Evolutionary conservation across 2,329 filamentous ascomycete genomes (phyloP), one percentile per base, ranked within the genome.

Genomic region (Chaetomiaceae sp.): DNA sequence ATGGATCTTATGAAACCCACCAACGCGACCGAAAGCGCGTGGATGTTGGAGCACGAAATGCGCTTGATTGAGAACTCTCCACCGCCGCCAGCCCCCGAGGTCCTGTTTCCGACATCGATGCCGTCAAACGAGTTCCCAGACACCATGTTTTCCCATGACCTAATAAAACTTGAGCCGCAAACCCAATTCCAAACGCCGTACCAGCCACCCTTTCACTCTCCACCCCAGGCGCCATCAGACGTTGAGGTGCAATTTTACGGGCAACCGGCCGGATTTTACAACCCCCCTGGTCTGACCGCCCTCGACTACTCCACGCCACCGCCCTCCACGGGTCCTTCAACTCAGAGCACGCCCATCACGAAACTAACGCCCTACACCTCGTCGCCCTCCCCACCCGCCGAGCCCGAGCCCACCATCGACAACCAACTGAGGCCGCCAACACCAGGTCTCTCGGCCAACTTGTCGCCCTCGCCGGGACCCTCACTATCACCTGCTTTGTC

Each of bases 1-100:
- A 75, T 75, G 68, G 71, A 75, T 39, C 70, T 77, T 24, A 76
- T 75, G 74, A 70, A 67, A 5, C 65, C 66, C 0, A 65, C 63
- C 11, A 68, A 63, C 32, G 54, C 58, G 8, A 57, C 60, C 22
- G 66, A 68, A 49, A 63, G 57, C 22, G 59, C 58, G 20, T 62
- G 59, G 47, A 60, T 58, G 50, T 54, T 63, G 15, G 56, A 65
- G 20, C 63, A 65, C 32, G 62, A 67, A 42, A 59, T 68, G 8
- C 59, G 63, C 45, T 60, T 61, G 39, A 58, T 66, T 18, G 58
- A 64, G 40, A 62, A 60, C 41, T 58, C 61, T 1, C 60, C 63
- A 15, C 60, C 57, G 1, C 57, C 59, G 18, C 60, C 60, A 6
- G 52, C 55, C 18, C 40, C 49, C 12, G 44, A 50, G 7, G 27